Evolutionary conservation across 2,329 filamentous ascomycete genomes (phyloP).

Genomic region (Monilinia aucupariae): DNA sequence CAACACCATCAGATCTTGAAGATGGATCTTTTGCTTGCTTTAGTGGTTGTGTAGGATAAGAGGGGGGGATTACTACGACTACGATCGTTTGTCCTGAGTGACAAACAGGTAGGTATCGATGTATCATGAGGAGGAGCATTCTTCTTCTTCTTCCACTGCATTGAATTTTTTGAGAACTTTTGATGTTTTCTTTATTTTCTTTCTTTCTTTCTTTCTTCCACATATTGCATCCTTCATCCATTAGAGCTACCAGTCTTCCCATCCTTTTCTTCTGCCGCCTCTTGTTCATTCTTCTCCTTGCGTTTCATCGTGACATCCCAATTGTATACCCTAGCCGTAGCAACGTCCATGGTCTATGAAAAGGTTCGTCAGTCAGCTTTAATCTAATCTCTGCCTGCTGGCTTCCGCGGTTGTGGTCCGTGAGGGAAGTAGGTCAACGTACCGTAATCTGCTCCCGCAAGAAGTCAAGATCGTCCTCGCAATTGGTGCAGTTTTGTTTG

Average conservation of each 20-base stretch:
- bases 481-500: slow-evolving; percentile 74
- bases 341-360: slow-evolving; percentile 69
- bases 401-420: not conserved
- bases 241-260: slow-evolving; percentile 35
- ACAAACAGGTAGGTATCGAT: no score
- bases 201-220: slow-evolving; percentile 12
- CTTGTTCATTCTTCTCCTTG: slow-evolving; percentile 74
- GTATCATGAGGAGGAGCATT: no score
- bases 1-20: slow-evolving; percentile 6
- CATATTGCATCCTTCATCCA: slow-evolving; percentile 24
- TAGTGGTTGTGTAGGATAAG: not conserved
- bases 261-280: slow-evolving; percentile 32
- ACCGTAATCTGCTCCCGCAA: slow-evolving; percentile 94
- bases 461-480: slow-evolving; percentile 95
- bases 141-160: no score
- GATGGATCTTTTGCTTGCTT: not conserved
- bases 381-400: not conserved
- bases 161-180: no score
- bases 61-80: no score
- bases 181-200: no score
- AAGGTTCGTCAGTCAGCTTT: slow-evolving; percentile 18
- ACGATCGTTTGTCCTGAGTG: no score
- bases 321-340: slow-evolving; percentile 95
- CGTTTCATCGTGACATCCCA: slow-evolving; percentile 96
- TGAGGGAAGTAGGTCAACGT: slow-evolving; percentile 34